Base-by-base conservation (phyloP, 2,329 filamentous ascomycete genomes). In the Chrysosphaeria jannelii region DNA sequence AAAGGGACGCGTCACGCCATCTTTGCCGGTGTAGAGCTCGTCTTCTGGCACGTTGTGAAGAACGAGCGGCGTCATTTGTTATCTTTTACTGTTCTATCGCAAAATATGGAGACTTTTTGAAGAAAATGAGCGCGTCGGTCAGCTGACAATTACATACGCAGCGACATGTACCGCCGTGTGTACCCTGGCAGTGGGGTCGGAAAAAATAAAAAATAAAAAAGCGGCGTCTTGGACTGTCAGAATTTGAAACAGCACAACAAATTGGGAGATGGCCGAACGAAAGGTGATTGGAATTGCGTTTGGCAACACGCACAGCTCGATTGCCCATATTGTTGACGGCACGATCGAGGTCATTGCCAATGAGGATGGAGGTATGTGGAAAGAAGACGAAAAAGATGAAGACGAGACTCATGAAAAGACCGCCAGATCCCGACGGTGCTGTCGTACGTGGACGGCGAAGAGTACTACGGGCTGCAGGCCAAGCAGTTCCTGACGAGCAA, bases 301-400 rank as follows among this genome's bases (percentile, higher is more conserved):
- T 55, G 85, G 85, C 50, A 97, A 93, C 55, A 79, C 78, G 30
- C 89, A 90, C 65, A 88, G 76, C 52, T 91, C 78, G 29, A 91
- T 97, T 49, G 81, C 81, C 37, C 78, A 67, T 44, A 89, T 79
- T 22, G 61, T 68, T 30, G 81, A 93, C 40, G 81, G 88, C 47
- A 89, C 88, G 55, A 69, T 78, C 33, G 76, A 91, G 45, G 81
- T 97, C 32, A 93, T 97, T 50, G 85, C 85, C 40, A 93, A 97
- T 50, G 85, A 93, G 53, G 85, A 93, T 42, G 85, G 85, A 56
- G 75, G 75, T 78, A 44, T 40, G 63, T 48, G 8, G 5, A 5
- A 9, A 14, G n/a, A n/a, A n/a, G n/a, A n/a, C n/a, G 20, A 14
- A 10, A 13, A 12, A 14, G 13, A 10, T 9, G 19, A 10, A 19